A percentile compares a stretch with the other conserved stretches of the same genome.
Conservation (phyloP, 164 flowering plant genomes). For the Macadamia tetraphylla region DNA sequence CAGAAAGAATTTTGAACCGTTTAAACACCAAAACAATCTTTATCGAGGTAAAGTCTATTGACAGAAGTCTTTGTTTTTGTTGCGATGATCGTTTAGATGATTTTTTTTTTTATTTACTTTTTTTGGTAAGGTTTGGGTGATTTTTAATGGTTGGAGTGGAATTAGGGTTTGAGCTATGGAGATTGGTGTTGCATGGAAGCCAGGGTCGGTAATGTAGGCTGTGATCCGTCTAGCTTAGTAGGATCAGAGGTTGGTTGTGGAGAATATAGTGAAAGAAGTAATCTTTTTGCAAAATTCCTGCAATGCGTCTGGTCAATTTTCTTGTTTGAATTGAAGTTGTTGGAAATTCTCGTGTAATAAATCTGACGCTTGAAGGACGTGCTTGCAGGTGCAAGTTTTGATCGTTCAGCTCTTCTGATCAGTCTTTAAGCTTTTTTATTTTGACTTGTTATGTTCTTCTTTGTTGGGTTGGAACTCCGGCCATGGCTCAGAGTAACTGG, state of each 20-base stretch:
- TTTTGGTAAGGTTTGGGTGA: conserved; percentile 1
- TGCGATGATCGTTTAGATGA: not conserved
- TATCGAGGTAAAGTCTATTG: too few species aligned
- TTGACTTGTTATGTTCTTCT: conserved; percentile 1
- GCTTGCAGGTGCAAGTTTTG: conserved; percentile 17
- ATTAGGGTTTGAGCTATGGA: conserved; percentile 14
- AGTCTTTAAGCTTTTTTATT: not conserved
- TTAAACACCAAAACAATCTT: not conserved
- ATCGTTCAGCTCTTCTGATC: not conserved
- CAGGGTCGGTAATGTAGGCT: conserved; percentile 22
- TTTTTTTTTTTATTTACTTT: not conserved
- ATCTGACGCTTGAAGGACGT: conserved; percentile 2
- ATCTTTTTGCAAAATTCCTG: not conserved
- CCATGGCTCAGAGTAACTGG: conserved; percentile 68
- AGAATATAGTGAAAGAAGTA: too few species aligned
- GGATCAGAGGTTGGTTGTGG: conserved; percentile 3
- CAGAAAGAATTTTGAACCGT: not conserved
- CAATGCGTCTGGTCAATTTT: not conserved
- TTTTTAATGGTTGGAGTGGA: conserved; percentile 7
- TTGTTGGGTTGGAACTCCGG: conserved; percentile 5
- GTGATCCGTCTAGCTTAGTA: conserved; percentile 9
- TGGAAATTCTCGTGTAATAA: not conserved
- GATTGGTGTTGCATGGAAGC: conserved; percentile 17
- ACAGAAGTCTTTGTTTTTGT: not conserved
- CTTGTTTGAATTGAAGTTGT: not conserved